These are phyloP conservation scores for Gastrolobium bilobum DNA, from an alignment of 306 rosid genomes.

Conservation along the genomic window DNA sequence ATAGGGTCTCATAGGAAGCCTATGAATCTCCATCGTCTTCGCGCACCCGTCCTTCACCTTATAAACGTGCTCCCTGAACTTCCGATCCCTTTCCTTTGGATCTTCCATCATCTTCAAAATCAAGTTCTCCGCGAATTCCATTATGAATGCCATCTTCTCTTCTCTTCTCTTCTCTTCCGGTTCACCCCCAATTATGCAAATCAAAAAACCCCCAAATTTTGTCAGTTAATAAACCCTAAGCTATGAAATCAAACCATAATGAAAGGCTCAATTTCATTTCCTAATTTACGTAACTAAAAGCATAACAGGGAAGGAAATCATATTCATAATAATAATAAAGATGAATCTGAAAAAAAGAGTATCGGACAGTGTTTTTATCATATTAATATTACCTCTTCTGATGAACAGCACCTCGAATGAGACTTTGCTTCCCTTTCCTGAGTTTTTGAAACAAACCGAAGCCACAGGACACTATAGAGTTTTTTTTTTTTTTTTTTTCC, in stretches of 20 bases:
- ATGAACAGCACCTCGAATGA: not conserved
- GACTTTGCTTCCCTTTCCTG: not conserved
- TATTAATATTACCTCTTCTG: conserved; percentile 16
- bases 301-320: not conserved
- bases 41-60: conserved; percentile 58
- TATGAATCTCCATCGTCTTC: conserved; percentile 96
- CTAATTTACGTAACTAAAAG: too few species aligned
- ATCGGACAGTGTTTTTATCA: not conserved
- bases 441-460: not conserved
- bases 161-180: conserved; percentile 31
- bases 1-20: conserved; percentile 82
- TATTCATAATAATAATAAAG: not conserved
- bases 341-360: not conserved
- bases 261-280: not conserved
- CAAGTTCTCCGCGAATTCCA: conserved; percentile 95
- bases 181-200: not conserved
- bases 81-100: conserved; percentile 91
- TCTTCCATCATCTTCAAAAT: conserved; percentile 88
- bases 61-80: conserved; percentile 77
- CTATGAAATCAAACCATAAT: not conserved
- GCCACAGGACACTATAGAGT: not conserved
- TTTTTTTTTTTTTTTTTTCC: not conserved
- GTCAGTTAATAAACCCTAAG: conserved; percentile 28
- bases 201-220: conserved; percentile 34
- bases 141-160: conserved; percentile 78